These are phyloP conservation scores for Rhodomyrtus tomentosa DNA, from an alignment of 345 rosid species.

Conservation along the genomic window DNA sequence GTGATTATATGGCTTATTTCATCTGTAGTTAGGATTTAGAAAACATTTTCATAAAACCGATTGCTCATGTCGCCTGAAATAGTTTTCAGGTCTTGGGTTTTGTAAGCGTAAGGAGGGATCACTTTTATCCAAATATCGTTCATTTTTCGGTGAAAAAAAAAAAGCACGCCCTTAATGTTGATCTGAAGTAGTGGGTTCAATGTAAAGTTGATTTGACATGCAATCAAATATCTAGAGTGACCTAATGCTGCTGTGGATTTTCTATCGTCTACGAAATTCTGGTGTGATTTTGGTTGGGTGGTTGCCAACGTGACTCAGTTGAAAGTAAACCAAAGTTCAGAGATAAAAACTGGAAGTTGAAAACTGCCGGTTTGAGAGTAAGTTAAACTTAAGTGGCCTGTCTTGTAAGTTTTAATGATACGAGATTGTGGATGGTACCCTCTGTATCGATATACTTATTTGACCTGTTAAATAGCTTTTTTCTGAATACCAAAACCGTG, in stretches of 20 bases:
- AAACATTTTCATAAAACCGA: neutral
- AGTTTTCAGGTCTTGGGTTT: neutral
- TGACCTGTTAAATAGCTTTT: neutral
- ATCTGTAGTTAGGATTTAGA: neutral
- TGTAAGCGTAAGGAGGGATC: neutral
- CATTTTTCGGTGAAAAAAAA: neutral
- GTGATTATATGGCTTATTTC: neutral
- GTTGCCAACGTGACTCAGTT: neutral
- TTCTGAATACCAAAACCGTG: neutral
- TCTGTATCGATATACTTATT: neutral
- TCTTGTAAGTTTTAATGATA: neutral
- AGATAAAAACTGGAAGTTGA: neutral
- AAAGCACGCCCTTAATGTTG: neutral
- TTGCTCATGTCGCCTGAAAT: accelerated
- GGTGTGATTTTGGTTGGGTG: neutral
- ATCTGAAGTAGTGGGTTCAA: neutral
- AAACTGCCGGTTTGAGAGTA: neutral
- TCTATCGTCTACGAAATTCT: neutral
- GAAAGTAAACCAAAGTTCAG: neutral
- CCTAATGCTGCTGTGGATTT: neutral
- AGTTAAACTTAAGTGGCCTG: neutral
- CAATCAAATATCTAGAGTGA: neutral
- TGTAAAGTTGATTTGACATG: neutral
- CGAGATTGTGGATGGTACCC: neutral
- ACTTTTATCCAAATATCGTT: neutral